Conservation (phyloP, 306 rosid species). For the Fragaria iinumae region DNA sequence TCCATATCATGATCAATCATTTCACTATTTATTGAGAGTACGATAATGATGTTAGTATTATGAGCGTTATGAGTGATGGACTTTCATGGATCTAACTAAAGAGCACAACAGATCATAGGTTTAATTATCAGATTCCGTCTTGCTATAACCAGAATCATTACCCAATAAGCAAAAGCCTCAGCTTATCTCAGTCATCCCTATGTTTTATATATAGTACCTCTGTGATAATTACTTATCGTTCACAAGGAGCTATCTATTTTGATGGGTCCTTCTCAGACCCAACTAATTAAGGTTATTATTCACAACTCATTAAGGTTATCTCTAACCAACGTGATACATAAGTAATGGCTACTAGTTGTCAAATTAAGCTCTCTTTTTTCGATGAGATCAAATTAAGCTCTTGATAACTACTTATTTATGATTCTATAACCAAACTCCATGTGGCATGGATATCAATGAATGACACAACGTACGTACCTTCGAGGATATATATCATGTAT, state of each 20-base stretch:
- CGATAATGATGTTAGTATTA: neutral
- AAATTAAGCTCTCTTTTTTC: too few species aligned
- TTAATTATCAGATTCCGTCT: neutral
- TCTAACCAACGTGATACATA: neutral
- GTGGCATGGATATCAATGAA: neutral
- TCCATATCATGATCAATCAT: neutral
- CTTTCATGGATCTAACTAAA: neutral
- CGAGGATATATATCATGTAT: too few species aligned
- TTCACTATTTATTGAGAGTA: neutral
- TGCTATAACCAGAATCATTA: neutral
- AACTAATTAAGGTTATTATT: neutral
- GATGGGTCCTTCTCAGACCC: neutral
- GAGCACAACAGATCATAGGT: neutral
- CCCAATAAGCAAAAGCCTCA: neutral
- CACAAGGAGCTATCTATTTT: neutral
- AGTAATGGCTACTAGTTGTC: neutral
- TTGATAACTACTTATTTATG: neutral
- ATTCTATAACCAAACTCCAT: neutral
- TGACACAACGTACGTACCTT: neutral
- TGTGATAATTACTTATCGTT: neutral
- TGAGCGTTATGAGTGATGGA: neutral
- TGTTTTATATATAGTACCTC: neutral
- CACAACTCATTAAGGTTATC: neutral
- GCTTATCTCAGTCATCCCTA: neutral
- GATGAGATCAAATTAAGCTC: neutral